Percentiles rank a stretch among this genome's conserved stretches.
These are phyloP conservation scores for Puccinia novopanici DNA, from an alignment of 1,284 basidiomycete species.

Conservation along the genomic window DNA sequence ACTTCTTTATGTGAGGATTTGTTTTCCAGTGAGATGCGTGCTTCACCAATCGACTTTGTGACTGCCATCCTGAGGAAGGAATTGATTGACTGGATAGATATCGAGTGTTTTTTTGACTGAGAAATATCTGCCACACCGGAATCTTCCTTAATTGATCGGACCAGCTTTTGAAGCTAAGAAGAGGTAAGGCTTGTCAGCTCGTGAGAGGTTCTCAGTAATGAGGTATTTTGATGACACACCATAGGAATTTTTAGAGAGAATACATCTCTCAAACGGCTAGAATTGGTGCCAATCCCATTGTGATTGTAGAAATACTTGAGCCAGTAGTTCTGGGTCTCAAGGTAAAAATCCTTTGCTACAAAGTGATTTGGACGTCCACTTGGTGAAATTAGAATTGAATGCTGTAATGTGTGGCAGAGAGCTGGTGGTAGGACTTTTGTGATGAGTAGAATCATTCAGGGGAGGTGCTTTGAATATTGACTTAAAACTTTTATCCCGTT, in stretches of 20 bases:
- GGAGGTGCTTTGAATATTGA: slow-evolving; percentile 21
- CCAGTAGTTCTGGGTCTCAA: too few species aligned
- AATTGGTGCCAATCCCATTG: too few species aligned
- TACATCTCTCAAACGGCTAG: background rate
- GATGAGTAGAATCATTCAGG: slow-evolving; percentile 5
- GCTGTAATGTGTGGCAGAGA: background rate
- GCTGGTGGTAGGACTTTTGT: background rate
- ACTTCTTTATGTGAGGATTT: too few species aligned
- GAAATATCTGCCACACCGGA: background rate
- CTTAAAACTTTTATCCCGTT: background rate
- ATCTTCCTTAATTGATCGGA: slow-evolving; percentile 11
- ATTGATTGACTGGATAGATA: background rate
- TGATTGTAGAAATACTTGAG: too few species aligned
- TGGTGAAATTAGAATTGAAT: background rate
- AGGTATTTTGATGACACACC: background rate
- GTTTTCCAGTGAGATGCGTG: too few species aligned
- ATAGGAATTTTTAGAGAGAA: background rate
- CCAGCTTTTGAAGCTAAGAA: slow-evolving; percentile 17
- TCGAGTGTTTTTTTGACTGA: slow-evolving; percentile 15
- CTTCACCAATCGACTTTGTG: too few species aligned
- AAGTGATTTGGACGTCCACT: background rate
- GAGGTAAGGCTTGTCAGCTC: background rate
- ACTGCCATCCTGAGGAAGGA: slow-evolving; percentile 30
- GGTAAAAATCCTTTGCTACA: slow-evolving; percentile 22
- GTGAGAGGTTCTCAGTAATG: background rate